A percentile compares a stretch with the other conserved stretches of the same genome.
Evolutionary conservation across 306 rosid species (phyloP).

Genomic region (Morella rubra): DNA sequence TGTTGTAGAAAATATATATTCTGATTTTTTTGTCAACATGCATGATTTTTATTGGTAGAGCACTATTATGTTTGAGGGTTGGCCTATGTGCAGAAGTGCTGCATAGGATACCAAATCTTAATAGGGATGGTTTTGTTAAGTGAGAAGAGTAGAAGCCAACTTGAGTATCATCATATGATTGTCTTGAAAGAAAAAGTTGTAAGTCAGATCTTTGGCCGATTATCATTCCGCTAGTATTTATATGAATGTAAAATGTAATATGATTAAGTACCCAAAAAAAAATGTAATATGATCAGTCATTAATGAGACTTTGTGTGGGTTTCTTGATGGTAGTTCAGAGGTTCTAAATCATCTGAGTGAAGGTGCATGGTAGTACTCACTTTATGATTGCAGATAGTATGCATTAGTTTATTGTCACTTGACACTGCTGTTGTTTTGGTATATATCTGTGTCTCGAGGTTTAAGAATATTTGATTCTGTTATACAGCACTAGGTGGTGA

Average conservation of each 20-base stretch:
- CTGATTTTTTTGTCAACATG: neutral
- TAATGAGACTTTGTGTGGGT: neutral
- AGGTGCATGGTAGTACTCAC: slow-evolving; percentile 3
- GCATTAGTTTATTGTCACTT: neutral
- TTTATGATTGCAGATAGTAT: neutral
- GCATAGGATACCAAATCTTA: neutral
- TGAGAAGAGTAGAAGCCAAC: neutral
- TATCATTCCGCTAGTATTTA: neutral
- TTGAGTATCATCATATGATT: neutral
- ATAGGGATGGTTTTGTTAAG: neutral
- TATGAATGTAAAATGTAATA: neutral
- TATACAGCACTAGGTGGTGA: neutral
- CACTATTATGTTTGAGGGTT: neutral
- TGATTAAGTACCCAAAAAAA: no score
- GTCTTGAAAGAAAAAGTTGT: neutral
- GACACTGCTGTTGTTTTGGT: neutral
- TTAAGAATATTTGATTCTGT: neutral
- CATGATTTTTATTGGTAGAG: neutral
- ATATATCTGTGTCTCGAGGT: neutral
- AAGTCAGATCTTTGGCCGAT: neutral
- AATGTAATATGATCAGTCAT: neutral
- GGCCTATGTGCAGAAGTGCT: neutral
- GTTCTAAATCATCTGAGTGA: slow-evolving; percentile 1
- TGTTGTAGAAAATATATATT: no score
- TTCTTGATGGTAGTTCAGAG: neutral